Conservation (phyloP, 371 early-diverging fungal species). For the Mortierella sp. region DNA sequence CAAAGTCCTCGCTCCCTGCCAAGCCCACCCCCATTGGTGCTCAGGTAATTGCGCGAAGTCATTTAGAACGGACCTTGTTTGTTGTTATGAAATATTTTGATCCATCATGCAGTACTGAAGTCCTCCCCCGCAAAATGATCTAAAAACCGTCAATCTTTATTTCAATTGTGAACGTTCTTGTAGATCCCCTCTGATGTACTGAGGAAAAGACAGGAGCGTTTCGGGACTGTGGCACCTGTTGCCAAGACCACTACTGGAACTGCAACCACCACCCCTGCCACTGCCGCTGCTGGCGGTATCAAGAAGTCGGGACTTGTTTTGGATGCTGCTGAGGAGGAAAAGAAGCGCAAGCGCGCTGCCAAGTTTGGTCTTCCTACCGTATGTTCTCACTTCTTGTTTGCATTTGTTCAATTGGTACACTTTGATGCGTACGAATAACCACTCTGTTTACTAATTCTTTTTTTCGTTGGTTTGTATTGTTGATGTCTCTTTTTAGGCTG, state of each 20-base stretch:
- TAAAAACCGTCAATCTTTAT: too few relatives aligned
- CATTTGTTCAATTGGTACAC: too few relatives aligned
- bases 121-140: too few relatives aligned
- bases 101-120: too few relatives aligned
- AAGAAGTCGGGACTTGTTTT: slow-evolving; percentile 14
- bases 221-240: slow-evolving; percentile 41
- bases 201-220: slow-evolving; percentile 38
- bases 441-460: neutral
- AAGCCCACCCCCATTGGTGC: slow-evolving; percentile 25
- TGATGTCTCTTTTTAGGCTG: neutral
- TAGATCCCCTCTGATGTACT: slow-evolving; percentile 43
- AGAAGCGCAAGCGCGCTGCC: slow-evolving; percentile 76
- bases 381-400: neutral
- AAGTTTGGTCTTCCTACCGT: slow-evolving; percentile 64
- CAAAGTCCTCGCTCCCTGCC: slow-evolving; percentile 27
- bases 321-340: slow-evolving; percentile 72
- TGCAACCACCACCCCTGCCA: neutral
- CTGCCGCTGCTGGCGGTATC: neutral
- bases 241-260: neutral
- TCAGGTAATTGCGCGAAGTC: slow-evolving; percentile 16
- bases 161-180: neutral
- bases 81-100: neutral
- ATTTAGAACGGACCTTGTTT: too few relatives aligned
- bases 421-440: too few relatives aligned
- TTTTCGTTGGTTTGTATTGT: neutral